Base-by-base conservation (phyloP, 2,329 filamentous ascomycete species). In the Teratosphaeriaceae sp. region DNA sequence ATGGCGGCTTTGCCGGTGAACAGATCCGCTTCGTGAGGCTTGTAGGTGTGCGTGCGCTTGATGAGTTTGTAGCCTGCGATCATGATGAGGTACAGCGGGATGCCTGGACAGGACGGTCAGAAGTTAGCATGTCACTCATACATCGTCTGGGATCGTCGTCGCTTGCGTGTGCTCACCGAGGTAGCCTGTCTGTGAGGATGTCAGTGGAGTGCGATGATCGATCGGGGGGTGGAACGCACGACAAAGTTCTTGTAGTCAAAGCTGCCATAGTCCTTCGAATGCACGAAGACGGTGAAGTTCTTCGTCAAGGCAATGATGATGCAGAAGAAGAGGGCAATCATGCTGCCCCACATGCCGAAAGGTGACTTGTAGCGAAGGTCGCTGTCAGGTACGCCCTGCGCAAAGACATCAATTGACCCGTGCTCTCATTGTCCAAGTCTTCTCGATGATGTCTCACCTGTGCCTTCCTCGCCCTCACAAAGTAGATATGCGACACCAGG, bases 241-340 rank as follows among this genome's bases (percentile, higher is more conserved):
- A 89, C 78, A 65, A 89, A 88, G 56, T 76, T 81, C 70, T 84
- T 80, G 71, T 84, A 84, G 63, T 84, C 78, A 51, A 85, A 85
- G 39, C 70, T 69, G 41, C 72, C 72, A 44, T 73, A 70, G 52
- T 68, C 57, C 54, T 61, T 48, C 30, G 22, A 26, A 19, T 23
- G 43, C 31, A 31, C 71, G 64, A 92, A 92, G 46, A 84, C 81
- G 43, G 77, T 73, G 65, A 80, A 92, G 72, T 88, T 89, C 75
- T 92, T 94, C 58, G 86, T 90, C 40, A 94, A 60, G 1, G 83
- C 77, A 48, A 92, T 84, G 24, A 92, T 60, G 57, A 75, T 72
- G 66, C 84, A 88, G 66, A 88, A 81, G 57, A 72, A 68, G 2
- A 92, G 72, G 0, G 83, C 83, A 46, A 70, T 68, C 58, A 79